A percentile compares a stretch with the other conserved stretches of the same genome.
Evolutionary conservation across 805 yeast genomes (phyloP).

Genomic region (Henningerozyma blattae): DNA sequence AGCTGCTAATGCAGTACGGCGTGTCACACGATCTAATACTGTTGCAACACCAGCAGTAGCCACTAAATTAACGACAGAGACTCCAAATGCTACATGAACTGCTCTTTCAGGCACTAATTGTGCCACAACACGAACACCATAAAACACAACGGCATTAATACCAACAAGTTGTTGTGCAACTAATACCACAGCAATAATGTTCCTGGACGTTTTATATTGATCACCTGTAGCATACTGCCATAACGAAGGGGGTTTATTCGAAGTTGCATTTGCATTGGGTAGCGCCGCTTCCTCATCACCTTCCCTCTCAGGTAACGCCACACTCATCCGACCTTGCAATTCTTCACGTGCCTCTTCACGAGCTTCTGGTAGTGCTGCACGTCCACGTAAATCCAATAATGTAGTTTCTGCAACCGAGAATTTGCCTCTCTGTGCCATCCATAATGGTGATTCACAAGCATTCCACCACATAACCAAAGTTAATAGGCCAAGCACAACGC

Average conservation of each 20-base stretch:
- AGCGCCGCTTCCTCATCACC: conserved; percentile 2
- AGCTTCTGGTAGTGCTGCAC: conserved; percentile 11
- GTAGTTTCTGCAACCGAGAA: conserved; percentile 28
- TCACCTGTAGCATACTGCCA: conserved; percentile 38
- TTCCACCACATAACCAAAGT: conserved; percentile 34
- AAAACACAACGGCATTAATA: conserved; percentile 82
- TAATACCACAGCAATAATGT: conserved; percentile 61
- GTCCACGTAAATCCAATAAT: conserved; percentile 27
- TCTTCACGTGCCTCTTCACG: conserved; percentile 13
- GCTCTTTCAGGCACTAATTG: conserved; percentile 62
- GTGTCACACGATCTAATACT: conserved; percentile 62
- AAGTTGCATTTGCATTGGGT: conserved; percentile 1
- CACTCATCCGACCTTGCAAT: conserved; percentile 2
- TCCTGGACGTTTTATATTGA: conserved; percentile 43
- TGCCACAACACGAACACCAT: conserved; percentile 80
- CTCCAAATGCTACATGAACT: conserved; percentile 57
- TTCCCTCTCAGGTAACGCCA: not conserved
- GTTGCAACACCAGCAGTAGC: conserved; percentile 68
- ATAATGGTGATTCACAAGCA: conserved; percentile 71
- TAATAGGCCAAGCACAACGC: conserved; percentile 38
- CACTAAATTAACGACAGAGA: conserved; percentile 62
- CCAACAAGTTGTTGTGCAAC: conserved; percentile 88
- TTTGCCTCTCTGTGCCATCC: conserved; percentile 36
- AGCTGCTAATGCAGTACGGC: conserved; percentile 55
- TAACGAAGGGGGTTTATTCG: conserved; percentile 14